phyloP scores from a whole-genome alignment of 768 basidiomycete genomes.

The Mycena leptocephala region DNA sequence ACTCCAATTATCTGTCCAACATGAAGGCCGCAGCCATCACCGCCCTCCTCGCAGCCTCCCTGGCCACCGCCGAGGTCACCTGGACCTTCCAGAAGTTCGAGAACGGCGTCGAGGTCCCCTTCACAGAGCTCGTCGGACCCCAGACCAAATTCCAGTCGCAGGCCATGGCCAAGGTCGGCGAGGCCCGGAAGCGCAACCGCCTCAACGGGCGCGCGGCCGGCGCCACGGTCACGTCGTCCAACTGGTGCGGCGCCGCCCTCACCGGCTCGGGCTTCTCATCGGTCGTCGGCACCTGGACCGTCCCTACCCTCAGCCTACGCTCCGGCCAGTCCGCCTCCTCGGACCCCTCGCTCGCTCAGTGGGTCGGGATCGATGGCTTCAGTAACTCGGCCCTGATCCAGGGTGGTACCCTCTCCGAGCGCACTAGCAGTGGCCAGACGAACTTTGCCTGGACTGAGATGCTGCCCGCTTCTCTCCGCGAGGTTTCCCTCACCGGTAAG shows the following conservation, averaged over 20 bases:
- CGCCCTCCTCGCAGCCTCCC: conserved; percentile 27
- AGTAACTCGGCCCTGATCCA: conserved; percentile 26
- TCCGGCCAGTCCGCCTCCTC: conserved; percentile 18
- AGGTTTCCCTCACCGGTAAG: conserved; percentile 25
- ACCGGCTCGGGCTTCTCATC: conserved; percentile 27
- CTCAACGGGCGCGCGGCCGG: conserved; percentile 18
- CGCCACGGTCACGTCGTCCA: conserved; percentile 25
- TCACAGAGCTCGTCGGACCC: conserved; percentile 19
- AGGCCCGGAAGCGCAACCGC: conserved; percentile 28
- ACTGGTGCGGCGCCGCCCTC: conserved; percentile 33
- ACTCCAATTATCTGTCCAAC: conserved; percentile 6
- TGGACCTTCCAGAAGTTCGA: conserved; percentile 31
- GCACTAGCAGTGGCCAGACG: conserved; percentile 20
- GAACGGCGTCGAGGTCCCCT: conserved; percentile 25
- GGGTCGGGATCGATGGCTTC: conserved; percentile 31
- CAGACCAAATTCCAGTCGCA: conserved; percentile 28
- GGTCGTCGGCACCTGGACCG: conserved; percentile 30
- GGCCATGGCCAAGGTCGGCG: conserved; percentile 25
- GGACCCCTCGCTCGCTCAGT: conserved; percentile 12
- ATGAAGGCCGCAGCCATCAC: conserved; percentile 24
- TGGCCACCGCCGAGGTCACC: conserved; percentile 24
- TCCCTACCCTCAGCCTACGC: conserved; percentile 24
- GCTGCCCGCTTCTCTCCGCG: conserved; percentile 23
- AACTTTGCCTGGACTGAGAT: conserved; percentile 34
- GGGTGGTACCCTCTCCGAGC: conserved; percentile 28